A percentile compares a stretch with the other conserved stretches of the same genome.
Conservation (phyloP, 1,284 basidiomycete species). For the Coniferiporia weirii region DNA sequence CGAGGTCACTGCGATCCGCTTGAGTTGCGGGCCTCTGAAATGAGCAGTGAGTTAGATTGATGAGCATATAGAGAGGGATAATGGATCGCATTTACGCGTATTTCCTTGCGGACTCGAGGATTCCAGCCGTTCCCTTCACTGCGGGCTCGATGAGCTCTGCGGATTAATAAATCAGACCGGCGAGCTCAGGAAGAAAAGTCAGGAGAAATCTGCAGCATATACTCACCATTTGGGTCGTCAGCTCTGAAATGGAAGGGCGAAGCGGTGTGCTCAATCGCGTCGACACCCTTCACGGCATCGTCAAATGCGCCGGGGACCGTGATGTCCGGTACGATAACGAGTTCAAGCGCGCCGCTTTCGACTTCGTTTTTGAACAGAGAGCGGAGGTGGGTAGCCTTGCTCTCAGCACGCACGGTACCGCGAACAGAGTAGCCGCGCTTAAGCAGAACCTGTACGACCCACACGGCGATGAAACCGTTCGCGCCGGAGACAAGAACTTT, state of each 20-base stretch:
- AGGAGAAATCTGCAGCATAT: not conserved
- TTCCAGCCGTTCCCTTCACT: constrained; percentile 18
- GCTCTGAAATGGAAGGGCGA: constrained; percentile 37
- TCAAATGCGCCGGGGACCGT: constrained; percentile 52
- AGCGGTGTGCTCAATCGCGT: constrained; percentile 47
- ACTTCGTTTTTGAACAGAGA: constrained; percentile 30
- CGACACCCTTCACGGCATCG: constrained; percentile 61
- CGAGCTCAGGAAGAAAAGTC: no score
- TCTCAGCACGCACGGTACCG: constrained; percentile 48
- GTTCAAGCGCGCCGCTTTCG: constrained; percentile 13
- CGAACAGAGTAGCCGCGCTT: constrained; percentile 45
- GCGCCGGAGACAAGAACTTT: constrained; percentile 39
- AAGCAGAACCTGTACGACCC: constrained; percentile 35
- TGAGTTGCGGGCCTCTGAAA: constrained; percentile 14
- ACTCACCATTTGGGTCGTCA: constrained; percentile 30
- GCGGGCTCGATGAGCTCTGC: constrained; percentile 18
- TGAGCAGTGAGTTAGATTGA: not conserved
- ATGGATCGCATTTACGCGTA: constrained; percentile 3
- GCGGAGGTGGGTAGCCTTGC: constrained; percentile 44
- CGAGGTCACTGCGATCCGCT: constrained; percentile 12
- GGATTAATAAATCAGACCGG: not conserved
- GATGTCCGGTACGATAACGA: constrained; percentile 17
- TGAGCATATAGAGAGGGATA: not conserved
- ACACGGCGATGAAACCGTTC: constrained; percentile 38
- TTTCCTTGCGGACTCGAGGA: constrained; percentile 16